Evolutionary conservation across 108 stramenopile species (phyloP), one percentile per base, ranked within the genome.

Genomic region (Skeletonema tropicum): DNA sequence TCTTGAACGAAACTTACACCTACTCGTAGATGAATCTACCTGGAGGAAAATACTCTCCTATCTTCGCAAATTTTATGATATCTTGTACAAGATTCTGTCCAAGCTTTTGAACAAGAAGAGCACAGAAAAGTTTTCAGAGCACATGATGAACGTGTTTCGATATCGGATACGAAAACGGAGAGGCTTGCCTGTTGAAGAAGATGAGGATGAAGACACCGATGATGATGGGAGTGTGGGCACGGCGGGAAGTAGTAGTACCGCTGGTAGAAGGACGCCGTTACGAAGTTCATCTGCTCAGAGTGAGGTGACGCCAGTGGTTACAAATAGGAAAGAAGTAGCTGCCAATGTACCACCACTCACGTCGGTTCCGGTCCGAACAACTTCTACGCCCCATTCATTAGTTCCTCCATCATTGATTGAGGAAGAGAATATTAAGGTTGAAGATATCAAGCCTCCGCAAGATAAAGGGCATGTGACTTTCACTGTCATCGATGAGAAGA

Each of bases 201-300:
- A 82, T 23, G 66, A 73, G 38, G 77, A 79, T 9, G 81, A 82
- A 3, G 81, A 29, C 26, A 29, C 26, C 2, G 26, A 82, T 63
- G 80, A 81, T 66, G 81, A 82, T 68, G 80, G 76, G 64, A 77
- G 71, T 60, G 69, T 76, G 55, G 69, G 63, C 21, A 80, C 67
- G 25, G 46, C 60, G n/a, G 52, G 71, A 5, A 78, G 71, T 57
- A 15, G 68, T 14, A 69, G 60, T 13, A 69, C 57, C 17, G 59
- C 55, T 15, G 25, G 49, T 5, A 66, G 21, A 6, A 69, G 17
- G 30, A 6, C 52, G n/a, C 2, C 17, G n/a, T 39, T 42, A 10
- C 61, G 39, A 62, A 46, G 61, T 49, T 49, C 30, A 9, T 39
- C 31, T 62, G n/a, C n/a, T 10, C 61, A 62, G 30, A 42, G 21